phyloP scores from a whole-genome alignment of 768 basidiomycete genomes.

The Mycena latifolia region DNA sequence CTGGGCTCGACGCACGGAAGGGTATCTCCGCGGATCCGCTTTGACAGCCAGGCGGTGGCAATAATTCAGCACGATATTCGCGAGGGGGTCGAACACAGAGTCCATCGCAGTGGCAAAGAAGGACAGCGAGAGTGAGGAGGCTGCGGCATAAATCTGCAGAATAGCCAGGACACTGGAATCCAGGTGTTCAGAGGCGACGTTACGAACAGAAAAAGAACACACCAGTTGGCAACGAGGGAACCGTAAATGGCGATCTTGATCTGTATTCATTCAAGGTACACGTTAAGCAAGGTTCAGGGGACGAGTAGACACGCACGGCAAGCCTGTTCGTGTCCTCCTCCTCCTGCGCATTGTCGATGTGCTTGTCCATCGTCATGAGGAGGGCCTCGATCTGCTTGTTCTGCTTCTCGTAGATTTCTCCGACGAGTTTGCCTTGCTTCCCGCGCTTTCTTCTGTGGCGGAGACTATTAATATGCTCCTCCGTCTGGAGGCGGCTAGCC shows the following conservation, averaged over 20 bases:
- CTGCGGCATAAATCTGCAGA: slow-evolving; percentile 69
- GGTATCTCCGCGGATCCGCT: slow-evolving; percentile 28
- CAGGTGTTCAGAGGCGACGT: too few relatives aligned
- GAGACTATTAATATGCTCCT: slow-evolving; percentile 24
- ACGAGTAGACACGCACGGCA: slow-evolving; percentile 46
- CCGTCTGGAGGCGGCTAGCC: slow-evolving; percentile 30
- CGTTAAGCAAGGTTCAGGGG: too few relatives aligned
- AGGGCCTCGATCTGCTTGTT: slow-evolving; percentile 61
- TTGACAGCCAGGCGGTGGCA: slow-evolving; percentile 56
- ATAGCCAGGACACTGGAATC: slow-evolving; percentile 22
- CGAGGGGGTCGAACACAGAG: slow-evolving; percentile 62
- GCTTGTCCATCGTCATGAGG: slow-evolving; percentile 68
- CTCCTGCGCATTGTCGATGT: slow-evolving; percentile 65
- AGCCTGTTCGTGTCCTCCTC: slow-evolving; percentile 59
- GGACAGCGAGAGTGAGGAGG: slow-evolving; percentile 67
- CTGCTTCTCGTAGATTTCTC: slow-evolving; percentile 36
- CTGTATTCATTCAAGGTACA: too few relatives aligned
- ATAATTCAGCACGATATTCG: slow-evolving; percentile 57
- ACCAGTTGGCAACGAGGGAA: slow-evolving; percentile 46
- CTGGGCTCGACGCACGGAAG: slow-evolving; percentile 55
- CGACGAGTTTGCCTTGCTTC: slow-evolving; percentile 53
- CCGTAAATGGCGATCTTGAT: slow-evolving; percentile 71
- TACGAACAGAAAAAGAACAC: too few relatives aligned
- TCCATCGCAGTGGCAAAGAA: slow-evolving; percentile 73
- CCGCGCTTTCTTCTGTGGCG: slow-evolving; percentile 48